Evolutionary conservation across 257 asterid species (phyloP), one percentile per base, ranked within the genome.

Genomic region (Paraleonurus japonicus): DNA sequence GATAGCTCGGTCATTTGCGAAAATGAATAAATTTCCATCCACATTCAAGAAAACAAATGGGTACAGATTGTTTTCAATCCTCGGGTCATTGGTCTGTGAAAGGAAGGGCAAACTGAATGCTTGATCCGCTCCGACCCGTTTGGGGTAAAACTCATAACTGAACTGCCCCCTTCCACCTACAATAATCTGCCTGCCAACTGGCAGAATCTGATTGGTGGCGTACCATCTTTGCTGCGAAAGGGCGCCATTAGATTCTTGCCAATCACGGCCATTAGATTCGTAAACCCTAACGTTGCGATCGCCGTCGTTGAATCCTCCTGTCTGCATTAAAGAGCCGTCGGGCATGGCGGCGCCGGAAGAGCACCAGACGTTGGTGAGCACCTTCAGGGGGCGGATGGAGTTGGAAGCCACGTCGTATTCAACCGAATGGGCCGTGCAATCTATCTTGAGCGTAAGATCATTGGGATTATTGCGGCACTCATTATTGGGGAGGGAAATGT

Each of bases 311-410:
- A 15, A 47, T 4, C 54, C 54, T 4, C 39, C 64, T 20, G 64
- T 57, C 32, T 58, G 64, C 17, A 58, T 23, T 10, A 58, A 47
- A 3, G 22, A 47, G 54, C 54, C 54, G 3, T 47, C 54, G 22
- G 54, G 54, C 54, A 47, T 47, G 64, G 35, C 64, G 1, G 64
- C 64, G 3, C 63, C 37, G 32, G 63, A 57, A 12, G 63, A 24
- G 65, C 65, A 60, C 65, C 43, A 60, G 19, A 30, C 23, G 45
- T 60, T 16, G 24, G 66, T 28, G 66, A 60, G 20, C 23, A 60
- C 41, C 24, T 13, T 60, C 45, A 60, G 65, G 23, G 65, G 65
- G 5, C 59, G 27, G 59, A 51, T 51, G 59, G 27, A 51, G 54
- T 47, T 47, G 54, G 54, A 47, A 15, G 54, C 22, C 9, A 47